Evolutionary conservation across 2,329 filamentous ascomycete species (phyloP).

Genomic region (Colletotrichum aenigma): DNA sequence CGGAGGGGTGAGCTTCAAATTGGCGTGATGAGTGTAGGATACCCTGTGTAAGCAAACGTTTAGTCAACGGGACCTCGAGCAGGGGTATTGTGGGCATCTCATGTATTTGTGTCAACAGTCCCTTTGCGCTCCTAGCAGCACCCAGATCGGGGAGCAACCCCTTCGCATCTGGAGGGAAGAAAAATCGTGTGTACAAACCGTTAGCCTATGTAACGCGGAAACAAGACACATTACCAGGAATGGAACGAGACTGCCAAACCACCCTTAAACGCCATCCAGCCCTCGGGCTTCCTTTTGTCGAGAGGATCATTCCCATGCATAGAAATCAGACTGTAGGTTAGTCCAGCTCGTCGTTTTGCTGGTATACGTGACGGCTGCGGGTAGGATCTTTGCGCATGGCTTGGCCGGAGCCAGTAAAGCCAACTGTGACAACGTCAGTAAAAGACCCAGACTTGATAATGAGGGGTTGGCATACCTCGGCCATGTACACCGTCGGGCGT

Average conservation of each 20-base stretch:
- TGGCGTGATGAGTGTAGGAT: background rate
- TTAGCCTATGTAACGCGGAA: slow-evolving; percentile 16
- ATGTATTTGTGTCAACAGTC: slow-evolving; percentile 15
- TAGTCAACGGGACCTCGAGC: slow-evolving; percentile 10
- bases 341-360: slow-evolving; percentile 76
- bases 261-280: slow-evolving; percentile 19
- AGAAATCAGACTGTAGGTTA: slow-evolving; percentile 41
- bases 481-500: slow-evolving; percentile 87
- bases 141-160: background rate
- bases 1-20: background rate
- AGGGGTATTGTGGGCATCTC: slow-evolving; percentile 19
- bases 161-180: background rate
- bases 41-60: slow-evolving; percentile 18
- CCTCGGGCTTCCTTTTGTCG: slow-evolving; percentile 17
- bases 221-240: slow-evolving; percentile 22
- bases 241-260: slow-evolving; percentile 18
- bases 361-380: slow-evolving; percentile 83
- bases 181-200: slow-evolving; percentile 14
- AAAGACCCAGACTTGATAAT: background rate
- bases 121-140: background rate
- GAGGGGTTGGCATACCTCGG: slow-evolving; percentile 66
- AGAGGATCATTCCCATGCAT: slow-evolving; percentile 24
- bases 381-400: slow-evolving; percentile 92
- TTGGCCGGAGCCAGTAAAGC: slow-evolving; percentile 94
- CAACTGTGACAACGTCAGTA: slow-evolving; percentile 62